Evolutionary conservation across 306 rosid species (phyloP).

Genomic region (Vigna angularis): DNA sequence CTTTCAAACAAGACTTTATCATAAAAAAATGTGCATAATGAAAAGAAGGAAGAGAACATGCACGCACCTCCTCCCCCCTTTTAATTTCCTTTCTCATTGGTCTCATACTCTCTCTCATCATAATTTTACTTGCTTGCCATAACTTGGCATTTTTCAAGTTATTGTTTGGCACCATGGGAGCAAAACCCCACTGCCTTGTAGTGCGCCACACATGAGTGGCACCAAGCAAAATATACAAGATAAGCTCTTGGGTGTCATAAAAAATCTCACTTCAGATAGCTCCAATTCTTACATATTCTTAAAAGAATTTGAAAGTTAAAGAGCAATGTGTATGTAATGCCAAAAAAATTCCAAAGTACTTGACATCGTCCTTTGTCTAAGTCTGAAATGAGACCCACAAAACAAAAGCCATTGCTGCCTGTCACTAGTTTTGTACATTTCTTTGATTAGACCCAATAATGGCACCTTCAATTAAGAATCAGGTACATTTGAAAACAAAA

Average conservation of each 20-base stretch:
- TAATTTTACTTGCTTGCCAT: conserved; percentile 44
- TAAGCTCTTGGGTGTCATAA: conserved; percentile 39
- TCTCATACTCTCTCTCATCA: conserved; percentile 39
- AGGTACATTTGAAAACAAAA: conserved; percentile 22
- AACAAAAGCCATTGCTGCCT: neutral
- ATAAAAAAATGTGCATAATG: conserved; percentile 10
- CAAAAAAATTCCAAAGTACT: conserved; percentile 22
- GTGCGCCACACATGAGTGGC: conserved; percentile 53
- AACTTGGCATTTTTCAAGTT: conserved; percentile 26
- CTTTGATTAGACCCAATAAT: conserved; percentile 48
- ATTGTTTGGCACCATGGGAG: conserved; percentile 43
- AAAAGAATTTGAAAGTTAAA: conserved; percentile 1
- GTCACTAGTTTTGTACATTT: conserved; percentile 31
- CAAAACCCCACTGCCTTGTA: conserved; percentile 43
- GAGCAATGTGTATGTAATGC: neutral
- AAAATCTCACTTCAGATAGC: conserved; percentile 36
- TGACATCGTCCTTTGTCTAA: conserved; percentile 44
- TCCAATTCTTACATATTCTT: conserved; percentile 1
- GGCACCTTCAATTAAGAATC: neutral
- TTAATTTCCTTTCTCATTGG: conserved; percentile 15
- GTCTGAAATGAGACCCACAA: conserved; percentile 43
- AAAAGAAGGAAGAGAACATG: conserved; percentile 30
- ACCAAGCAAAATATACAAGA: conserved; percentile 8
- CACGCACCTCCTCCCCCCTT: conserved; percentile 37
- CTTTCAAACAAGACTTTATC: conserved; percentile 20